Evolutionary conservation across 352 stramenopile genomes (phyloP).

Genomic region (Pythium phragmiticola): DNA sequence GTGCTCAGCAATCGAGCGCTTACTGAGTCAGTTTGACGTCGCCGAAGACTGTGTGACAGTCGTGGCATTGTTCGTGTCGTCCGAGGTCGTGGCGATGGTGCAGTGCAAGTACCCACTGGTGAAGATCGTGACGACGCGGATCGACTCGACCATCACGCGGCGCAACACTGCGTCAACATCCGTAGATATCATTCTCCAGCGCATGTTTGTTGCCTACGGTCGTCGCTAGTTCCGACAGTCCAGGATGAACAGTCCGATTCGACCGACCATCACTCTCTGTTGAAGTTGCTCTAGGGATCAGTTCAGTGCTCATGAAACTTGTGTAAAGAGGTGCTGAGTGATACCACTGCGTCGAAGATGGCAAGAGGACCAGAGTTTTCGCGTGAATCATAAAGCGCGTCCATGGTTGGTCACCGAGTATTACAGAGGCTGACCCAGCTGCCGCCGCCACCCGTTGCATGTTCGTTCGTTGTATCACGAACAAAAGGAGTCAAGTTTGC

Average conservation of each 20-base stretch:
- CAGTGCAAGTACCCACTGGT: conserved; percentile 33
- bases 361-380: too few species aligned
- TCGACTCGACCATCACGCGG: conserved; percentile 6
- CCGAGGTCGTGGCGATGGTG: conserved; percentile 37
- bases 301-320: neutral
- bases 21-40: conserved; percentile 35
- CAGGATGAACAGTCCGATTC: neutral
- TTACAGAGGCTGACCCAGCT: too few species aligned
- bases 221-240: conserved; percentile 3
- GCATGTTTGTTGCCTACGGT: neutral
- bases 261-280: neutral
- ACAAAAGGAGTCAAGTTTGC: neutral
- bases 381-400: too few species aligned
- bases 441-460: too few species aligned
- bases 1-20: conserved; percentile 29
- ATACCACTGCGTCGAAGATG: too few species aligned
- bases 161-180: conserved; percentile 7
- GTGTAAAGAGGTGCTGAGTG: too few species aligned
- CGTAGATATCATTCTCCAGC: conserved; percentile 15
- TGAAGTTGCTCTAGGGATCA: neutral
- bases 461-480: too few species aligned
- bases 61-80: conserved; percentile 39
- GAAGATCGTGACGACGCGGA: conserved; percentile 28
- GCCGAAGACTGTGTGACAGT: conserved; percentile 38
- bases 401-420: too few species aligned